These are phyloP conservation scores for Oidiodendron maius DNA, from an alignment of 495 filamentous ascomycete genomes.

Conservation along the genomic window DNA sequence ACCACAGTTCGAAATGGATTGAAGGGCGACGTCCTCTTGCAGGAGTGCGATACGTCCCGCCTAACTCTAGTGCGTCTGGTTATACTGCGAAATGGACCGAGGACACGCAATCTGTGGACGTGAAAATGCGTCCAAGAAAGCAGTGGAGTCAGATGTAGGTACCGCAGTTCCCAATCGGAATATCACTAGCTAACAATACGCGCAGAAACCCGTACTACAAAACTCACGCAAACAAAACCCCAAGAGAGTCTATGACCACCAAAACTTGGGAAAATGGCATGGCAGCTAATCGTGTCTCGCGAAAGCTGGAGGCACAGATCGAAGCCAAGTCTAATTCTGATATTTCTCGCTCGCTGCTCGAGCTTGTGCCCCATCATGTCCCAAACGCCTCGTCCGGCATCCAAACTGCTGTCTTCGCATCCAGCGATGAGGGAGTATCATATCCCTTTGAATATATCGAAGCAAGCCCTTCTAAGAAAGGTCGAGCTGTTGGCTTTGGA, in stretches of 20 bases:
- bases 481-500: conserved; percentile 14
- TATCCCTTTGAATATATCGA: conserved; percentile 20
- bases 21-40: conserved; percentile 9
- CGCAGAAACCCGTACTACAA: conserved; percentile 5
- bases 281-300: background rate
- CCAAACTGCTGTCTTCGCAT: conserved; percentile 13
- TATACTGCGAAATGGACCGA: background rate
- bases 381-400: conserved; percentile 18
- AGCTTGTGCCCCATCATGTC: conserved; percentile 17
- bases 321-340: conserved; percentile 13
- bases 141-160: conserved; percentile 2
- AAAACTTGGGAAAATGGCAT: background rate
- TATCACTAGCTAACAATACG: background rate
- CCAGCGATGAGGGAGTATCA: conserved; percentile 10
- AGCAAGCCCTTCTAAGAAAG: conserved; percentile 14
- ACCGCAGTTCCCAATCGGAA: background rate
- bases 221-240: conserved; percentile 18
- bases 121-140: conserved; percentile 12
- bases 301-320: conserved; percentile 13
- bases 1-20: conserved; percentile 20
- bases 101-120: too few species aligned
- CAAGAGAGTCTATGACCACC: too few species aligned
- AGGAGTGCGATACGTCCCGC: conserved; percentile 4
- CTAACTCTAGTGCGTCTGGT: background rate
- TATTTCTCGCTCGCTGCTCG: conserved; percentile 22